These are phyloP conservation scores for Comarum palustre DNA, from an alignment of 306 rosid species.

Conservation along the genomic window DNA sequence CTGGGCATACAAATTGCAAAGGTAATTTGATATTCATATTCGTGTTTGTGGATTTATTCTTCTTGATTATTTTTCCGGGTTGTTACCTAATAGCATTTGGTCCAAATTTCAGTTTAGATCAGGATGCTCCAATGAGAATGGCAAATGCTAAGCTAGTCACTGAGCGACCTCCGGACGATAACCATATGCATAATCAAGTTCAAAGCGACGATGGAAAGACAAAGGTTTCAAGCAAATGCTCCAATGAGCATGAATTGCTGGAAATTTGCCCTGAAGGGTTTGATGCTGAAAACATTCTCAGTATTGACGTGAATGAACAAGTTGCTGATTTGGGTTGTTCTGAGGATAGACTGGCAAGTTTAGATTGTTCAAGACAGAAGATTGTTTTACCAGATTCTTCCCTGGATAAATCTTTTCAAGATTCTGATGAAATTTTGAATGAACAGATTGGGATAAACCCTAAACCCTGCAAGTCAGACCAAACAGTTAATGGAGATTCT, in stretches of 20 bases:
- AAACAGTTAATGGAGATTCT: conserved; percentile 27
- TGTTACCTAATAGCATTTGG: conserved; percentile 34
- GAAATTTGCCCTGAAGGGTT: conserved; percentile 40
- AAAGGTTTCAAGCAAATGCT: conserved; percentile 32
- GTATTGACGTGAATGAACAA: conserved; percentile 19
- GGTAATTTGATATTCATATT: conserved; percentile 47
- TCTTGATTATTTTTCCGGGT: background rate
- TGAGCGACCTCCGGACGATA: conserved; percentile 23
- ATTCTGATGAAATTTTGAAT: conserved; percentile 27
- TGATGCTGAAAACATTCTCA: conserved; percentile 25
- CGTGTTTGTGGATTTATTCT: conserved; percentile 9
- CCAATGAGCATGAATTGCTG: conserved; percentile 22
- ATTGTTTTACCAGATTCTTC: conserved; percentile 19
- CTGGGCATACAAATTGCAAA: conserved; percentile 76
- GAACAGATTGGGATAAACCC: conserved; percentile 38
- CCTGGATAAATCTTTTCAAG: conserved; percentile 27
- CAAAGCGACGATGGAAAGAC: conserved; percentile 40
- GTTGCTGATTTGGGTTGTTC: conserved; percentile 35
- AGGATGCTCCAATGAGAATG: conserved; percentile 41
- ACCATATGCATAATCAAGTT: conserved; percentile 34
- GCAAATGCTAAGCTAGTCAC: conserved; percentile 26
- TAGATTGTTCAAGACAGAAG: conserved; percentile 35
- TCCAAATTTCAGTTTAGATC: conserved; percentile 71
- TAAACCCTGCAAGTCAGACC: conserved; percentile 25
- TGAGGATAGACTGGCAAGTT: conserved; percentile 31